These are phyloP conservation scores for Plenodomus biglobosus DNA, from an alignment of 2,329 filamentous ascomycete species.

Conservation along the genomic window DNA sequence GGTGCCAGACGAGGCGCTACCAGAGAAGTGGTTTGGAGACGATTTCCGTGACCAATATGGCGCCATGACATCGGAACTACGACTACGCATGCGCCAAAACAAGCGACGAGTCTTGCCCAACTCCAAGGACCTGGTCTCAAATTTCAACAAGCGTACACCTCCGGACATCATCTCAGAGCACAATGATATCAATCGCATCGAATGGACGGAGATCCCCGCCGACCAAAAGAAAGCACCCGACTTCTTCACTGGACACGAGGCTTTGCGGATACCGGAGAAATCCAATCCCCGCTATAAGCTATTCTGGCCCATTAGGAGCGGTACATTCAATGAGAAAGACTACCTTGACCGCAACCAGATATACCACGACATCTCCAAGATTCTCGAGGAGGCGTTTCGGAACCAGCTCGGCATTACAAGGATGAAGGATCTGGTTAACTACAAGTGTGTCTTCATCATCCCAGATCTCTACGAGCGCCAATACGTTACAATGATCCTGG, in stretches of 20 bases:
- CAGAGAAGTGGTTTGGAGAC: conserved; percentile 84
- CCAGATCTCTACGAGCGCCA: conserved; percentile 95
- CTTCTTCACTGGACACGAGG: conserved; percentile 79
- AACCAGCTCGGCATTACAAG: conserved; percentile 78
- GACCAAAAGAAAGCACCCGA: conserved; percentile 64
- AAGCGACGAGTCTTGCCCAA: conserved; percentile 97
- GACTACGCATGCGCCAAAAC: conserved; percentile 85
- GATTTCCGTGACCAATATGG: conserved; percentile 70
- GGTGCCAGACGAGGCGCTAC: conserved; percentile 60
- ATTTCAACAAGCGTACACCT: conserved; percentile 83
- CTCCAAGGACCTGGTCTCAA: conserved; percentile 91
- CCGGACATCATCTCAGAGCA: conserved; percentile 89
- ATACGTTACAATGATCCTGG: conserved; percentile 81
- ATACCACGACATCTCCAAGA: conserved; percentile 81
- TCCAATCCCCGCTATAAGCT: conserved; percentile 88
- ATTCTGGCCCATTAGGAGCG: conserved; percentile 86
- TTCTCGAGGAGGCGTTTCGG: conserved; percentile 83
- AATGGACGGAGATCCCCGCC: conserved; percentile 83
- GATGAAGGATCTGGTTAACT: conserved; percentile 81
- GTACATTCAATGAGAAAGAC: conserved; percentile 87
- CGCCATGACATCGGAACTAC: conserved; percentile 82
- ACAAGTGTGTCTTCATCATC: conserved; percentile 95
- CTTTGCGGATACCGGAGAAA: conserved; percentile 82
- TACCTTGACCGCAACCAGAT: conserved; percentile 79
- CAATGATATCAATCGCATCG: conserved; percentile 89